Base-by-base conservation (phyloP, 106 monocot species). In the Alisma plantagoaquatica region DNA sequence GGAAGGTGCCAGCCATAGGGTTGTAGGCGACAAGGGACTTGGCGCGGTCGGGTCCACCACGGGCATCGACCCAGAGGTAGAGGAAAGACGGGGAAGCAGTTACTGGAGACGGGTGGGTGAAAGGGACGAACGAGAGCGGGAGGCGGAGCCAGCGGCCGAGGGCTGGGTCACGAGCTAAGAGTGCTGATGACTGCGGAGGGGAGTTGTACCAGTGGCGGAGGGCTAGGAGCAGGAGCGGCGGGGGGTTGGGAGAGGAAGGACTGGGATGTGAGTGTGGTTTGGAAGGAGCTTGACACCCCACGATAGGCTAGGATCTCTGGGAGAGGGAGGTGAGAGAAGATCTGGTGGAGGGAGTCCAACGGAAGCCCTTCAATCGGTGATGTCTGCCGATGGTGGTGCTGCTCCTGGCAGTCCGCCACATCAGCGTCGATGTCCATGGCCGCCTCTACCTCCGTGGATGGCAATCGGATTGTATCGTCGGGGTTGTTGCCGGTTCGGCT, bases 21-120 rank as follows among this genome's bases (percentile, higher is more conserved):
- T 92, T 92, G 81, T 81, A 92, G 17, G 77, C 64, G 33, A 81
- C 54, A 18, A 92, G 78, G 7, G 91, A 78, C 43, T 75, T 81
- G 7, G 77, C 49, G n/a, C 45, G 6, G 70, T 22, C 27, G 23
- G 35, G 45, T 21, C 21, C 54, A 7, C n/a, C 25, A 7, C 23
- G 46, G 8, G 63, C 32, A 20, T 64, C 68, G 30, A 58, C 72
- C 64, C 61, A 69, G 54, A 64, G 64, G 46, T 64, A 72, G 68
- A 56, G 72, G 23, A 51, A 64, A 21, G 68, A 64, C 41, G 69
- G 49, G 53, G 72, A 63, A 51, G 65, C 51, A 43, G 72, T 46
- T 56, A 62, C 56, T 54, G 65, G 61, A 48, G 57, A 65, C 17
- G 57, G 20, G 54, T 68, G 61, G 25, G 50, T 32, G 69, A 69